Evolutionary conservation across 352 stramenopile genomes (phyloP), one percentile per base, ranked within the genome.

Genomic region (Phytopythium chamaehyphon): DNA sequence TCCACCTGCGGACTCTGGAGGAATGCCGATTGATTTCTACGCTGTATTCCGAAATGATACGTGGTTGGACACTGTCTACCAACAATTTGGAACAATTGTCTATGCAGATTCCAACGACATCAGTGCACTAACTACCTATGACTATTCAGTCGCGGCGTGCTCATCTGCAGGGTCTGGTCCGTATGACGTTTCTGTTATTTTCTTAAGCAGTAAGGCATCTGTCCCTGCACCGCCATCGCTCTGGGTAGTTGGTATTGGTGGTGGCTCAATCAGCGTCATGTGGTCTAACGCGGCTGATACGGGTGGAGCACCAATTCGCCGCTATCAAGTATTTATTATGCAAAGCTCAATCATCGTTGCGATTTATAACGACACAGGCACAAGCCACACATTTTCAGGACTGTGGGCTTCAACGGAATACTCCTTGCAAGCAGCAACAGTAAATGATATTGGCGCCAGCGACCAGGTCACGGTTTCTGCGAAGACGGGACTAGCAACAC

Each of bases 341-440:
- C 36, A 51, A 0, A 58, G 46, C 19, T 24, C 11, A 2, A 57
- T 47, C 1, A 31, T 56, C 2, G 57, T 79, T 4, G 19, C 51
- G 1, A 39, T 46, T 3, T 77, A 66, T 38, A 51, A 71, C 8
- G 66, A 58, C 0, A 38, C 40, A 0, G 40, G 60, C 0, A 54
- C 40, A 3, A 40, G 16, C 0, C 51, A 52, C 6, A 46, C 53
- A 2, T 67, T 85, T 7, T 24, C 40, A 14, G 64, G 61, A 0
- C 59, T 87, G 2, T 57, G 64, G 35, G 76, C 68, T 0, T 53
- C 66, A n/a, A 70, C 61, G 0, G 28, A 64, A 22, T 87, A 84
- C 38, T 22, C 24, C 0, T 19, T 79, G 6, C 24, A 35, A 4
- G 59, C 75, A 3, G 48, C 60, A 28, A 56, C 67, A 0, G 37